Percentiles rank a stretch among this genome's conserved stretches.
Evolutionary conservation across 2,329 filamentous ascomycete genomes (phyloP).

Genomic region (Colletotrichum tanaceti): DNA sequence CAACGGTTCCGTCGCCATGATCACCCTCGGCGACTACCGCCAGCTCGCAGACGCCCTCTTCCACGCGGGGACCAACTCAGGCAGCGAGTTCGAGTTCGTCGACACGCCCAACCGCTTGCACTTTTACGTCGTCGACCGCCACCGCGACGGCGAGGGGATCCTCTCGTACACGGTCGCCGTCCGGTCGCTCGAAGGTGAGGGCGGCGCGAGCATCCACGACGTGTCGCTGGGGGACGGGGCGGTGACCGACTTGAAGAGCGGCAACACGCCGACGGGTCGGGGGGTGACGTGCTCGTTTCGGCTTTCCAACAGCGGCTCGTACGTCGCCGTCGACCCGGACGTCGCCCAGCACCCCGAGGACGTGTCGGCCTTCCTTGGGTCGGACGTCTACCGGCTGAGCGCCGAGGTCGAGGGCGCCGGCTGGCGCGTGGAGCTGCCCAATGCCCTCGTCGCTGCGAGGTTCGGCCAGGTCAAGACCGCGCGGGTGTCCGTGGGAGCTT

Average conservation of each 20-base stretch:
- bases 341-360: conserved; percentile 48
- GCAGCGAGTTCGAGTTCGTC: conserved; percentile 61
- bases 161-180: conserved; percentile 62
- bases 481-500: conserved; percentile 56
- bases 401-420: conserved; percentile 57
- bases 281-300: conserved; percentile 60
- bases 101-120: conserved; percentile 62
- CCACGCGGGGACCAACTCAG: conserved; percentile 64
- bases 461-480: conserved; percentile 54
- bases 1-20: conserved; percentile 58
- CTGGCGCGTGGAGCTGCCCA: conserved; percentile 58
- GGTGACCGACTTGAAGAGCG: conserved; percentile 43
- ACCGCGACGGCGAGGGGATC: conserved; percentile 55
- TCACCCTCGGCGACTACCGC: conserved; percentile 64
- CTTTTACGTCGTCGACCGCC: conserved; percentile 60
- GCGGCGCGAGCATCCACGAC: conserved; percentile 48
- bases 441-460: conserved; percentile 54
- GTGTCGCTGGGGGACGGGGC: conserved; percentile 53
- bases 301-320: conserved; percentile 59
- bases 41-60: conserved; percentile 66
- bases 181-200: conserved; percentile 54
- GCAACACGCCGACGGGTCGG: conserved; percentile 45
- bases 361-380: conserved; percentile 53
- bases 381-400: conserved; percentile 61
- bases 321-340: conserved; percentile 41